These are phyloP conservation scores for Haematococcus lacustris DNA, from an alignment of 139 green algal species.

Conservation along the genomic window DNA sequence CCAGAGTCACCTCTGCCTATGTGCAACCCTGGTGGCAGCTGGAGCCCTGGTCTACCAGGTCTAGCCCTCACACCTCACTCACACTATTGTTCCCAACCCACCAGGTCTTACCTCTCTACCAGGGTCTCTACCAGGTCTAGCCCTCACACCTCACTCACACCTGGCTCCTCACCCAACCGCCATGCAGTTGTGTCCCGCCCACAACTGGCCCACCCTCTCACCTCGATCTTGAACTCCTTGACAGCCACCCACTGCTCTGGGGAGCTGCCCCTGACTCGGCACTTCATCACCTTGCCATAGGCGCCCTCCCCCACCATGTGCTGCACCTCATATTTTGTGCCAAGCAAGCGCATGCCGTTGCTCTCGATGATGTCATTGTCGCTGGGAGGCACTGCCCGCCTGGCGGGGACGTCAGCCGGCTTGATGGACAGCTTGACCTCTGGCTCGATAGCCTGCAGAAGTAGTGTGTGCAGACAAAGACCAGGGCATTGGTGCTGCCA, in stretches of 20 bases:
- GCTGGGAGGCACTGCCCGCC: not conserved
- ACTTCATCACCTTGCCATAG: slow-evolving; percentile 80
- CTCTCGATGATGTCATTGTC: slow-evolving; percentile 10
- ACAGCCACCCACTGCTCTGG: slow-evolving; percentile 54
- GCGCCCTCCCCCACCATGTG: slow-evolving; percentile 75
- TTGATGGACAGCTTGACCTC: not conserved
- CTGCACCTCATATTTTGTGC: slow-evolving; percentile 30
- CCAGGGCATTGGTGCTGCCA: not conserved
- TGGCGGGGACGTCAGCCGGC: not conserved
- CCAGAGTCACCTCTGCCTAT: too few species aligned
- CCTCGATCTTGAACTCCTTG: slow-evolving; percentile 82
- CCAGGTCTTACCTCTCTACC: too few species aligned
- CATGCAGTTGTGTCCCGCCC: too few species aligned
- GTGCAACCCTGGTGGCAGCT: too few species aligned
- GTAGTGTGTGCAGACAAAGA: not conserved
- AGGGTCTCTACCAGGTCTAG: too few species aligned
- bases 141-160: too few species aligned
- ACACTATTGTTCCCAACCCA: too few species aligned
- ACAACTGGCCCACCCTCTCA: too few species aligned
- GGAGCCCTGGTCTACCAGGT: too few species aligned
- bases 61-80: too few species aligned
- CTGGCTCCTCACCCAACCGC: too few species aligned
- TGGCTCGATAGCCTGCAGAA: slow-evolving; percentile 2
- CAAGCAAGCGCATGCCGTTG: slow-evolving; percentile 43
- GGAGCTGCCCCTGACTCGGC: slow-evolving; percentile 31